A percentile compares a stretch with the other conserved stretches of the same genome.
phyloP scores from a whole-genome alignment of 116 monocot species.

The Zostera marina region DNA sequence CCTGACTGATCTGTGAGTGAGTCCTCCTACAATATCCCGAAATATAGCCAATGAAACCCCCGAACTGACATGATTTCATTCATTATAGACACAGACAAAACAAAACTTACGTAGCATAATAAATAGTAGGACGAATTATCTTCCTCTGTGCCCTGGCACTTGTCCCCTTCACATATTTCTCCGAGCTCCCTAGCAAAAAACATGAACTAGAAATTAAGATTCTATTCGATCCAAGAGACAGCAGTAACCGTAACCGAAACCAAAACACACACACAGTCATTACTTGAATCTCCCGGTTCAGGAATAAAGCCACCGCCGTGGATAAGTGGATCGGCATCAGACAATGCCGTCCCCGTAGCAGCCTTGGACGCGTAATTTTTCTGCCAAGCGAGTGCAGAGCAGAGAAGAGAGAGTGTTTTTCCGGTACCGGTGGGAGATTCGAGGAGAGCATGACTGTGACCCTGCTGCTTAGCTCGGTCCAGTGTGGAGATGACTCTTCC shows the following conservation, averaged over 20 bases:
- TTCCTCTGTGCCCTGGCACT: conserved; percentile 34
- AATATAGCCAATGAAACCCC: not conserved
- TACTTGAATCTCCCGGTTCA: conserved; percentile 9
- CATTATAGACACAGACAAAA: not conserved
- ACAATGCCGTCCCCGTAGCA: not conserved
- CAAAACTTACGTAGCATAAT: conserved; percentile 77
- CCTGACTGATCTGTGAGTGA: conserved; percentile 86
- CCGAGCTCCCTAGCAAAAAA: not conserved
- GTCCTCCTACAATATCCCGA: conserved; percentile 52
- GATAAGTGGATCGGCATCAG: conserved; percentile 19
- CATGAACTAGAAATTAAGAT: not conserved
- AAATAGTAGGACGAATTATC: conserved; percentile 39
- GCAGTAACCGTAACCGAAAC: not conserved
- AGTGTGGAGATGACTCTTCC: conserved; percentile 80
- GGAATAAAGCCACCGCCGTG: conserved; percentile 56
- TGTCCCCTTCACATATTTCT: not conserved
- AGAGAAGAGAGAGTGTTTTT: conserved; percentile 91
- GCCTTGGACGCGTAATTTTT: conserved; percentile 11
- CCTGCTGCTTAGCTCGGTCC: conserved; percentile 50
- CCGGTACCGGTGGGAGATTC: conserved; percentile 98
- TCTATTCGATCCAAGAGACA: not conserved
- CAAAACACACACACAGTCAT: not conserved
- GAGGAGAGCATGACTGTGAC: conserved; percentile 77
- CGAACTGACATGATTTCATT: not conserved
- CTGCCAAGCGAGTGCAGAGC: conserved; percentile 91